Evolutionary conservation across 129 eudicot species (phyloP).

Genomic region (Logfia minima): DNA sequence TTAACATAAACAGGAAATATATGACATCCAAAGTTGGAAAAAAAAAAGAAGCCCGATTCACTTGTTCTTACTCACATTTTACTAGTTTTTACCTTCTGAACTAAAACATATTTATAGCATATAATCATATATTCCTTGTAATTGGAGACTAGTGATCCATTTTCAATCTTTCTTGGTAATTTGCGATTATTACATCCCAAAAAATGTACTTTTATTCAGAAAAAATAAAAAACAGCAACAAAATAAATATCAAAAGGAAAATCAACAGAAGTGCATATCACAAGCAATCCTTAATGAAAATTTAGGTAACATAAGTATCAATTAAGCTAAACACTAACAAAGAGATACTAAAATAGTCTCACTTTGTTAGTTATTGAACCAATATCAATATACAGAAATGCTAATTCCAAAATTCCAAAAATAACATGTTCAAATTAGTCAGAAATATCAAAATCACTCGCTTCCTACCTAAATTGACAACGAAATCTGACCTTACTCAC

Average conservation of each 20-base stretch:
- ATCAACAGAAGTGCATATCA: background rate
- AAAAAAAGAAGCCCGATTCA: background rate
- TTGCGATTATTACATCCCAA: background rate
- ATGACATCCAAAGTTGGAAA: background rate
- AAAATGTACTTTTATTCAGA: background rate
- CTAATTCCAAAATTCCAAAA: background rate
- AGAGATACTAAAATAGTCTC: background rate
- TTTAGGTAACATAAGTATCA: background rate
- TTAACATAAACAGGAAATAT: background rate
- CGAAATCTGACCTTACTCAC: background rate
- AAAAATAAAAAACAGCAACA: background rate
- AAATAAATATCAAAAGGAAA: too few species aligned
- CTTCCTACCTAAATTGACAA: background rate
- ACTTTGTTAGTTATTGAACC: background rate
- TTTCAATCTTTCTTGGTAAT: too few species aligned
- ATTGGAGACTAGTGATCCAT: too few species aligned
- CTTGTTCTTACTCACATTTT: background rate
- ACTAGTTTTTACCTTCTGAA: slow-evolving; percentile 1
- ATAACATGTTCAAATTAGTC: background rate
- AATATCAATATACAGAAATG: background rate
- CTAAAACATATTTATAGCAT: background rate
- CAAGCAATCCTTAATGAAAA: background rate
- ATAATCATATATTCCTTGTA: background rate
- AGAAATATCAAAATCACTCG: background rate
- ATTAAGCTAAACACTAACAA: background rate